phyloP scores from a whole-genome alignment of 2,329 filamentous ascomycete species.

The Hypoxylon sp. region DNA sequence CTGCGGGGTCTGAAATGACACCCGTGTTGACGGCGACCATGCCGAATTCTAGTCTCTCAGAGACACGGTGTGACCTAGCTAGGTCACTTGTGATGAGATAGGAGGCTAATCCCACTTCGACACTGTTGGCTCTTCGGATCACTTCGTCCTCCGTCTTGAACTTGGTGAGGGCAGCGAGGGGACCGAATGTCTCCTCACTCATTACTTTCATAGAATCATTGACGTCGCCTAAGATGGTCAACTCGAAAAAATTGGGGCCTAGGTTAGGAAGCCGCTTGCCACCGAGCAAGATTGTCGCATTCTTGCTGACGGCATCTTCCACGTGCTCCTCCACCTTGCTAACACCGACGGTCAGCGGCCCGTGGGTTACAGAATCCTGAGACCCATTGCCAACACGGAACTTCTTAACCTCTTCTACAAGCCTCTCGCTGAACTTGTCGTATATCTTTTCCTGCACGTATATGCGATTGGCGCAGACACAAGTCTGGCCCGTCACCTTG shows the following conservation, averaged over 20 bases:
- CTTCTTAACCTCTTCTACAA: slow-evolving; percentile 65
- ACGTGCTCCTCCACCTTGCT: slow-evolving; percentile 75
- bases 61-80: slow-evolving; percentile 59
- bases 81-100: slow-evolving; percentile 79
- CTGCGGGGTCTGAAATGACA: slow-evolving; percentile 45
- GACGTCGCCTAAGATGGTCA: slow-evolving; percentile 79
- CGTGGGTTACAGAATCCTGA: slow-evolving; percentile 70
- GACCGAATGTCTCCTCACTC: slow-evolving; percentile 82
- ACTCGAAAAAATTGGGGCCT: slow-evolving; percentile 79
- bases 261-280: slow-evolving; percentile 74
- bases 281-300: slow-evolving; percentile 72
- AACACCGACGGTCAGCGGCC: slow-evolving; percentile 76
- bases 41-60: slow-evolving; percentile 71
- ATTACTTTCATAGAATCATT: slow-evolving; percentile 76
- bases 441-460: slow-evolving; percentile 74
- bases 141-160: slow-evolving; percentile 80
- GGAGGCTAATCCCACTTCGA: slow-evolving; percentile 80
- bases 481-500: slow-evolving; percentile 80
- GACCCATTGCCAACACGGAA: slow-evolving; percentile 73
- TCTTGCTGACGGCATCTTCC: slow-evolving; percentile 74
- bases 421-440: slow-evolving; percentile 65
- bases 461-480: slow-evolving; percentile 75
- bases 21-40: slow-evolving; percentile 78
- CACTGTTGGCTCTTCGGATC: slow-evolving; percentile 81
- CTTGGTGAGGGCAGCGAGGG: slow-evolving; percentile 77